A percentile compares a stretch with the other conserved stretches of the same genome.
Conservation (phyloP, 768 basidiomycete species). For the Rhodosporidiobolus sp. region DNA sequence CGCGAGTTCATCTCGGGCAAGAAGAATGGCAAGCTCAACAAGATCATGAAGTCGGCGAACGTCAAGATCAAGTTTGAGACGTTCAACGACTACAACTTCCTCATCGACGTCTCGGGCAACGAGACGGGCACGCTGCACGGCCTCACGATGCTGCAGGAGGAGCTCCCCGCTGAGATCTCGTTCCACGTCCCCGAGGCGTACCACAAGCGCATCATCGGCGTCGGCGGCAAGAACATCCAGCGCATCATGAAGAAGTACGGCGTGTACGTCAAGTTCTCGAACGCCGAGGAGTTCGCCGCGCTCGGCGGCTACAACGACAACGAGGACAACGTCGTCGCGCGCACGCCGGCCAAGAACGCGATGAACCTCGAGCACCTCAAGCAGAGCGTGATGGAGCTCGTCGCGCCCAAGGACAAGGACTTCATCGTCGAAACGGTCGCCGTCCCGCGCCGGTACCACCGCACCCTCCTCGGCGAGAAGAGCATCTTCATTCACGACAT, state of each 20-base stretch:
- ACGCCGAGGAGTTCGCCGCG: slow-evolving; percentile 92
- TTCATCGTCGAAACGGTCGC: slow-evolving; percentile 89
- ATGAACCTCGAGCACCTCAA: slow-evolving; percentile 91
- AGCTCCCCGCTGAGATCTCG: slow-evolving; percentile 95
- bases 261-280: slow-evolving; percentile 99
- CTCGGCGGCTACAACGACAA: slow-evolving; percentile 94
- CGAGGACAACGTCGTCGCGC: slow-evolving; percentile 97
- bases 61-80: slow-evolving; percentile 99
- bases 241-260: slow-evolving; percentile 99
- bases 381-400: slow-evolving; percentile 94
- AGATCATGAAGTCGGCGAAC: slow-evolving; percentile 95
- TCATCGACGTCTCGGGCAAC: slow-evolving; percentile 41
- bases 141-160: slow-evolving; percentile 84
- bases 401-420: slow-evolving; percentile 97
- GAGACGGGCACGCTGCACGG: slow-evolving; percentile 71
- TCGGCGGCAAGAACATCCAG: slow-evolving; percentile 95
- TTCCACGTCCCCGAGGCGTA: slow-evolving; percentile 98
- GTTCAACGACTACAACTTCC: slow-evolving; percentile 63
- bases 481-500: slow-evolving; percentile 96
- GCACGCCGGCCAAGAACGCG: slow-evolving; percentile 96
- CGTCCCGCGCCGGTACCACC: slow-evolving; percentile 91
- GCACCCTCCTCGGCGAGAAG: slow-evolving; percentile 91
- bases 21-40: slow-evolving; percentile 99
- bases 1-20: slow-evolving; percentile 98
- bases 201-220: slow-evolving; percentile 98